These are phyloP conservation scores for Solanum corneliomulleri DNA, from an alignment of 257 asterid genomes.

Conservation along the genomic window DNA sequence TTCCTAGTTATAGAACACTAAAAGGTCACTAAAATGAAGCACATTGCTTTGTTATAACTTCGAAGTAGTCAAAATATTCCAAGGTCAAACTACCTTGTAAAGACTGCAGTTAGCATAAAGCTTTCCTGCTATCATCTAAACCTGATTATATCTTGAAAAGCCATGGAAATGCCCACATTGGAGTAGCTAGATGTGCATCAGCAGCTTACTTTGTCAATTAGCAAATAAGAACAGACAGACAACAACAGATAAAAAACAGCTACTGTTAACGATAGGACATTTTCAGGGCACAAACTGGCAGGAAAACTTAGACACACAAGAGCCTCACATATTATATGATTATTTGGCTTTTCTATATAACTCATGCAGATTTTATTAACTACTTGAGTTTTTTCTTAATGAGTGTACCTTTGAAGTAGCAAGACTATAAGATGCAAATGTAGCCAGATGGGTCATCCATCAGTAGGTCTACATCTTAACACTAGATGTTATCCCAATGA, in stretches of 20 bases:
- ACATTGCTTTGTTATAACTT: background rate
- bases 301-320: background rate
- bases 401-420: background rate
- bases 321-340: background rate
- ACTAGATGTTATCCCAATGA: background rate
- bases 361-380: background rate
- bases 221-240: background rate
- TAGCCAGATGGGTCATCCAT: background rate
- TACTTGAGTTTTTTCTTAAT: background rate
- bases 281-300: background rate
- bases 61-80: background rate
- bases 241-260: background rate
- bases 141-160: background rate
- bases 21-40: background rate
- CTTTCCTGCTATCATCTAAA: background rate
- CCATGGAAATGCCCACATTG: background rate
- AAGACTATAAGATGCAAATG: background rate
- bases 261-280: background rate
- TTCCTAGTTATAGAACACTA: background rate
- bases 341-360: background rate
- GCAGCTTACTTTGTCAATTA: background rate
- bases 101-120: background rate
- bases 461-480: background rate
- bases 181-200: background rate
- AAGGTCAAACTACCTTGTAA: background rate